Evolutionary conservation across 202 grass and related monocot species (phyloP).

Genomic region (Cymbopogon flexuosus): DNA sequence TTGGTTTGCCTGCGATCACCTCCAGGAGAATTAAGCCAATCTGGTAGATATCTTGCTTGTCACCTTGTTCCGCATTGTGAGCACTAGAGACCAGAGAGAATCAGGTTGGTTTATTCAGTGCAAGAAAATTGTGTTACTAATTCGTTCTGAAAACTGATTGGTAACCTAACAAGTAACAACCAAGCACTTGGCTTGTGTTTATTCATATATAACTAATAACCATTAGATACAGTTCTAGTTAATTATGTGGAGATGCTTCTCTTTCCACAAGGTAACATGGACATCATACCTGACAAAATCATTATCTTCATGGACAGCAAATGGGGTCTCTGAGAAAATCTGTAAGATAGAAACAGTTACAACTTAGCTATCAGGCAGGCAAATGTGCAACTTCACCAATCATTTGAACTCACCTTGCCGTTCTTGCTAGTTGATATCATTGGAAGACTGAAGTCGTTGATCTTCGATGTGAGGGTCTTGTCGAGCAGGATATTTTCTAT

Average conservation of each 20-base stretch:
- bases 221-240: conserved; percentile 13
- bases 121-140: neutral
- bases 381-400: conserved; percentile 9
- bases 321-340: conserved; percentile 56
- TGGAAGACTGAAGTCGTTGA: conserved; percentile 67
- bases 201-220: neutral
- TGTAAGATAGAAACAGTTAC: conserved; percentile 42
- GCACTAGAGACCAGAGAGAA: conserved; percentile 35
- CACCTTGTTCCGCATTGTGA: conserved; percentile 42
- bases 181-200: neutral
- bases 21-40: conserved; percentile 83
- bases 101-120: neutral
- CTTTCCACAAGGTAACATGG: conserved; percentile 27
- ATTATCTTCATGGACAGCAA: conserved; percentile 41
- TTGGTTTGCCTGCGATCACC: conserved; percentile 77
- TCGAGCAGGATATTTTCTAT: conserved; percentile 75
- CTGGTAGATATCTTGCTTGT: conserved; percentile 73
- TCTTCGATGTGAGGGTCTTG: conserved; percentile 79
- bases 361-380: conserved; percentile 21
- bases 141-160: conserved; percentile 5
- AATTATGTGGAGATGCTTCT: conserved; percentile 9
- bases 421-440: conserved; percentile 67
- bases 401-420: conserved; percentile 50
- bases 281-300: conserved; percentile 54
- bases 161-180: conserved; percentile 7